These are phyloP conservation scores for Effrenium voratum DNA, from an alignment of 73 alveolate genomes.

Conservation along the genomic window DNA sequence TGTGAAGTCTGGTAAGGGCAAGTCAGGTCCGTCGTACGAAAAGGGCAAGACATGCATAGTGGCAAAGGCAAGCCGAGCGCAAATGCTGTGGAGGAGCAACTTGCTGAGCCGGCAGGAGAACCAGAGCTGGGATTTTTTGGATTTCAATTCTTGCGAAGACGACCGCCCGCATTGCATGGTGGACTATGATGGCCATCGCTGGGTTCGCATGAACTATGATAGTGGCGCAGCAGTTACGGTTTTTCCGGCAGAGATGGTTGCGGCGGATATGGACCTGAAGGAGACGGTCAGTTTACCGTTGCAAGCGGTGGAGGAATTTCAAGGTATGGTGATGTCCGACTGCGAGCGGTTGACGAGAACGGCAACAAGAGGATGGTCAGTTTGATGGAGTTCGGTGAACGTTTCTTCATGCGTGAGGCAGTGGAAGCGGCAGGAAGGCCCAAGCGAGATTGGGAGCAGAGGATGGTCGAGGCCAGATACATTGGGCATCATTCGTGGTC, in stretches of 20 bases:
- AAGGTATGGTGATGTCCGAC: not conserved
- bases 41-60: too few species aligned
- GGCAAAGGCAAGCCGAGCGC: too few species aligned
- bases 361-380: not conserved
- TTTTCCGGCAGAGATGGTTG: slow-evolving; percentile 7
- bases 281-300: slow-evolving; percentile 3
- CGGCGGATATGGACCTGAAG: not conserved
- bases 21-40: too few species aligned
- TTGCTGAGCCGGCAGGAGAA: too few species aligned
- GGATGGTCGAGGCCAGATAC: not conserved
- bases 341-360: not conserved
- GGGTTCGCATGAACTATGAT: slow-evolving; percentile 23
- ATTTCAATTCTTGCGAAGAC: not conserved
- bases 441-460: not conserved
- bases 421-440: not conserved
- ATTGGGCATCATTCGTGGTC: slow-evolving; percentile 15
- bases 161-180: not conserved
- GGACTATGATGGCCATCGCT: not conserved
- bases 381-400: slow-evolving; percentile 18
- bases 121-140: not conserved
- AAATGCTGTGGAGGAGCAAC: too few species aligned
- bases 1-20: too few species aligned
- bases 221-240: not conserved
- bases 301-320: slow-evolving; percentile 12
- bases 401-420: not conserved